Conservation (phyloP, 371 early-diverging fungal species). For the Choanephora cucurbitarum region DNA sequence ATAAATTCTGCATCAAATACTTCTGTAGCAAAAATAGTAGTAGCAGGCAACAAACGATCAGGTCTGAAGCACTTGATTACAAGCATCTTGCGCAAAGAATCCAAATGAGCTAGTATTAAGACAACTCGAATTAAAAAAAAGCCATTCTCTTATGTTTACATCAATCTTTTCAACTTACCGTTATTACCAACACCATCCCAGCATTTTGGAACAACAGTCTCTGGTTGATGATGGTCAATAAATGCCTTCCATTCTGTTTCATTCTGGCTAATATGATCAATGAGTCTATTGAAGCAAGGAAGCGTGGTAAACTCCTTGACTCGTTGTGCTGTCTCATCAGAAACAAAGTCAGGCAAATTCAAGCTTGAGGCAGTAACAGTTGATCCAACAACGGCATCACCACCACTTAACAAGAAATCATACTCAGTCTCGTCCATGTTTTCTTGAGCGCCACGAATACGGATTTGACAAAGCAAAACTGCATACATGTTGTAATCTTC, state of each 20-base stretch:
- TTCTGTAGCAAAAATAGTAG: slow-evolving; percentile 73
- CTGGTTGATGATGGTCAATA: slow-evolving; percentile 55
- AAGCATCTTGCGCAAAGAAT: slow-evolving; percentile 73
- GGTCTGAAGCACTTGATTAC: slow-evolving; percentile 88
- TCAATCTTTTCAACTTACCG: slow-evolving; percentile 41
- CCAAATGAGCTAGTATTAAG: slow-evolving; percentile 28
- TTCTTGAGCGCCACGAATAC: slow-evolving; percentile 62
- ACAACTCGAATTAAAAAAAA: not conserved
- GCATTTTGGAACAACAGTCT: slow-evolving; percentile 66
- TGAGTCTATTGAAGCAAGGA: slow-evolving; percentile 57
- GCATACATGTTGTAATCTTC: slow-evolving; percentile 92
- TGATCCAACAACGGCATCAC: slow-evolving; percentile 50
- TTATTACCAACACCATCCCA: slow-evolving; percentile 55
- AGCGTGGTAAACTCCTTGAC: slow-evolving; percentile 58
- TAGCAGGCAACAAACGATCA: slow-evolving; percentile 81
- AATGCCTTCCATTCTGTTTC: slow-evolving; percentile 64
- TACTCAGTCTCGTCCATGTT: slow-evolving; percentile 75
- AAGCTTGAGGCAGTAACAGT: slow-evolving; percentile 41
- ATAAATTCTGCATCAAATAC: slow-evolving; percentile 72
- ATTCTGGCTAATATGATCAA: slow-evolving; percentile 53
- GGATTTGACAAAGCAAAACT: slow-evolving; percentile 86
- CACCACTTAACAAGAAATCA: slow-evolving; percentile 68
- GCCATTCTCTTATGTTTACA: not conserved
- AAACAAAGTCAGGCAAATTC: slow-evolving; percentile 55
- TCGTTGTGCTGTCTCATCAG: slow-evolving; percentile 63